Evolutionary conservation across 2,329 filamentous ascomycete genomes (phyloP).

Genomic region (Diaporthe velutina): DNA sequence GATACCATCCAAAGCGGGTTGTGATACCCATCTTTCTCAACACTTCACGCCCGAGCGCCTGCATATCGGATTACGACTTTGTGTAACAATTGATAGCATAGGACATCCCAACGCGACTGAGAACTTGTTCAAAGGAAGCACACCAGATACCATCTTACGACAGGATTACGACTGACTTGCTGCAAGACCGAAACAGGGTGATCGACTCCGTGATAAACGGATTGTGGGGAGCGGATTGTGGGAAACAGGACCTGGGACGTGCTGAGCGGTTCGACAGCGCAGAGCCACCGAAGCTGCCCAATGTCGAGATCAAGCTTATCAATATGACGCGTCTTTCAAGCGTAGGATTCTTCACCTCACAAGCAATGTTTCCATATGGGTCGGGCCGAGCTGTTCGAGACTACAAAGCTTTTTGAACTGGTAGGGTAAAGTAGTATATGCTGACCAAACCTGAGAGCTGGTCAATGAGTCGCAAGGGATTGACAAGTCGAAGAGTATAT

Average conservation of each 20-base stretch:
- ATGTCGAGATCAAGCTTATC: not conserved
- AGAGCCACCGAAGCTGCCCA: slow-evolving; percentile 8
- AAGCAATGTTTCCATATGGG: not conserved
- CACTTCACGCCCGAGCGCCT: not conserved
- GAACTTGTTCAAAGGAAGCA: not conserved
- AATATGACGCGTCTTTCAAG: slow-evolving; percentile 15
- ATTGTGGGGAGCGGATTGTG: not conserved
- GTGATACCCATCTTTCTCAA: not conserved
- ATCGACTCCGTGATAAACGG: not conserved
- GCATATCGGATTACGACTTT: not conserved
- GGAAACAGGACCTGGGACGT: not conserved
- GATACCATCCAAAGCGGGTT: not conserved
- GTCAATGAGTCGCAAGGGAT: too few relatives aligned
- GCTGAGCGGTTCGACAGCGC: not conserved
- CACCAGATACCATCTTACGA: not conserved
- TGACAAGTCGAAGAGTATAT: not conserved
- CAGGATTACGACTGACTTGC: slow-evolving; percentile 9
- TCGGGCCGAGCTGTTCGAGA: not conserved
- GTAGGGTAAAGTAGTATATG: too few relatives aligned
- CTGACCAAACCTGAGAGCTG: not conserved
- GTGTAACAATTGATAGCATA: not conserved
- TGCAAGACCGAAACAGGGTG: not conserved
- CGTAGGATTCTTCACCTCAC: not conserved
- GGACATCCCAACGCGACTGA: not conserved
- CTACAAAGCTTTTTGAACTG: not conserved